A percentile compares a stretch with the other conserved stretches of the same genome.
Evolutionary conservation across 1,284 basidiomycete genomes (phyloP).

Genomic region (Porodaedalea pini): DNA sequence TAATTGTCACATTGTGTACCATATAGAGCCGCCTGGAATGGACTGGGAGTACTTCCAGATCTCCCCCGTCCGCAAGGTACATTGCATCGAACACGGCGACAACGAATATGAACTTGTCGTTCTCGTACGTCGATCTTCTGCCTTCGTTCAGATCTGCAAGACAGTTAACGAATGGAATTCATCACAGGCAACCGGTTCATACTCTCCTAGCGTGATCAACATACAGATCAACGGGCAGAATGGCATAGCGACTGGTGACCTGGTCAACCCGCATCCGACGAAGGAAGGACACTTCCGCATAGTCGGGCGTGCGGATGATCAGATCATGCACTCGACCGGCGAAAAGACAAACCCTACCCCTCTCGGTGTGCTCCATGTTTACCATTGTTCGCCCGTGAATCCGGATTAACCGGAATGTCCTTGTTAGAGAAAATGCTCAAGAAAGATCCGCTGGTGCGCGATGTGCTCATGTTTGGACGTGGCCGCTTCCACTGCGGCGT

Average conservation of each 20-base stretch:
- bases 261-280: constrained; percentile 43
- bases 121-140: neutral
- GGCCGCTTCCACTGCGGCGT: constrained; percentile 42
- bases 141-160: neutral
- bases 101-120: constrained; percentile 10
- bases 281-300: constrained; percentile 42
- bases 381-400: neutral
- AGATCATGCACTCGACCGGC: constrained; percentile 48
- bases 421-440: constrained; percentile 27
- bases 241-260: constrained; percentile 39
- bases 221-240: constrained; percentile 27
- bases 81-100: constrained; percentile 7
- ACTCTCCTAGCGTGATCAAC: constrained; percentile 26
- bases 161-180: neutral
- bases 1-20: neutral
- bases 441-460: constrained; percentile 33
- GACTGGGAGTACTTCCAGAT: constrained; percentile 18
- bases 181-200: constrained; percentile 3
- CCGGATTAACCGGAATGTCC: neutral
- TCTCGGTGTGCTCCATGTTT: constrained; percentile 31
- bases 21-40: constrained; percentile 6
- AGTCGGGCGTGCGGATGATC: constrained; percentile 46
- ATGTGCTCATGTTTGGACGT: constrained; percentile 38
- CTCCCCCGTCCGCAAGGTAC: neutral
- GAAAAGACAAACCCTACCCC: constrained; percentile 49